Evolutionary conservation across 2,329 filamentous ascomycete species (phyloP).

Genomic region (Arthroderma uncinatum): DNA sequence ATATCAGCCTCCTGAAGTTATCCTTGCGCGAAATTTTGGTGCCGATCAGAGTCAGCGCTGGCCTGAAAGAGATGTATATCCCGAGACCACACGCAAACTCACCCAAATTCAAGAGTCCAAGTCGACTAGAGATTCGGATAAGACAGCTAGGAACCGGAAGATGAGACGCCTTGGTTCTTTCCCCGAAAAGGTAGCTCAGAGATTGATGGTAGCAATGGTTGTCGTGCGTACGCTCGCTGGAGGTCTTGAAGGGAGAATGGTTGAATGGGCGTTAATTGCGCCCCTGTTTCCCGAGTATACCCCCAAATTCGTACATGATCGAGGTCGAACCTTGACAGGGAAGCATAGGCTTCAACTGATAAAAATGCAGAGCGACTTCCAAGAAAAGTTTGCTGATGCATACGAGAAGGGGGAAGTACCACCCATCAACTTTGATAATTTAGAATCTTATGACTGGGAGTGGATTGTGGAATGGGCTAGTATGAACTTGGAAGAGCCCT

Average conservation of each 20-base stretch:
- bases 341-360: constrained; percentile 31
- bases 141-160: not conserved
- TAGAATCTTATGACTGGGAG: constrained; percentile 38
- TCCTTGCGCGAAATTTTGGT: constrained; percentile 5
- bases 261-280: constrained; percentile 38
- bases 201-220: constrained; percentile 33
- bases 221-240: constrained; percentile 37
- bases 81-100: constrained; percentile 1
- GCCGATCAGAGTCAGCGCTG: not conserved
- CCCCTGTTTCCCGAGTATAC: constrained; percentile 33
- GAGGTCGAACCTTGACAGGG: constrained; percentile 29
- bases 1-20: constrained; percentile 13
- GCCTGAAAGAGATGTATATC: not conserved
- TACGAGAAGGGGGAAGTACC: constrained; percentile 36
- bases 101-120: constrained; percentile 8
- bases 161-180: not conserved
- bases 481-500: constrained; percentile 31
- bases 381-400: constrained; percentile 36
- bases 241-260: constrained; percentile 30
- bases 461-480: constrained; percentile 38
- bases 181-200: constrained; percentile 17
- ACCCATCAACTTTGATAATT: constrained; percentile 33
- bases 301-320: constrained; percentile 27
- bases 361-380: constrained; percentile 38
- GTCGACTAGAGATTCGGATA: not conserved